phyloP scores from a whole-genome alignment of 176 grass and related monocot genomes.

The Cymbopogon citratus region DNA sequence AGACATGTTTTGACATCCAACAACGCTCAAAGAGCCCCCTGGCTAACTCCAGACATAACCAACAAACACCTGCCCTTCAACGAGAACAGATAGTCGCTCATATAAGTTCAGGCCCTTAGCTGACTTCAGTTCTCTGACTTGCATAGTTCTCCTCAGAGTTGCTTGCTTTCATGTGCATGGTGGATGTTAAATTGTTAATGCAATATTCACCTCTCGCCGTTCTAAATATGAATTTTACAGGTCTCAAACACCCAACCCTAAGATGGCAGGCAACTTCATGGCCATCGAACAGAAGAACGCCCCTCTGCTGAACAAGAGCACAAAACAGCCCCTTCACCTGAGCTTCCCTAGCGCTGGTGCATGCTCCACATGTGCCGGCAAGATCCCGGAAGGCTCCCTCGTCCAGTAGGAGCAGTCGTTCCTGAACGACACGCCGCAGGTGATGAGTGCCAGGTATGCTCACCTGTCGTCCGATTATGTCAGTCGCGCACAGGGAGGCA shows the following conservation, averaged over 20 bases:
- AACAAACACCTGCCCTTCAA: too few relatives aligned
- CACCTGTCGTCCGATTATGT: slow-evolving; percentile 55
- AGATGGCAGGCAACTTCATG: slow-evolving; percentile 19
- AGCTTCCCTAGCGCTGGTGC: slow-evolving; percentile 38
- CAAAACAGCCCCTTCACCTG: not conserved
- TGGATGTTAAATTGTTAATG: not conserved
- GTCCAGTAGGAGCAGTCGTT: slow-evolving; percentile 65
- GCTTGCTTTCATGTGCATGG: not conserved
- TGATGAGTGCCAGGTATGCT: slow-evolving; percentile 45
- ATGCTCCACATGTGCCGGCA: slow-evolving; percentile 24
- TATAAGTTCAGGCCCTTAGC: too few relatives aligned
- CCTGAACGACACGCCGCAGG: slow-evolving; percentile 52
- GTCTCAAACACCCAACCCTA: not conserved
- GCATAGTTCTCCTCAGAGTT: too few relatives aligned
- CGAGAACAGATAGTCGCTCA: too few relatives aligned
- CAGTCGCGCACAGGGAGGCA: slow-evolving; percentile 47
- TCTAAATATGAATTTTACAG: not conserved
- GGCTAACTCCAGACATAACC: too few relatives aligned
- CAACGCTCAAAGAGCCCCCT: too few relatives aligned
- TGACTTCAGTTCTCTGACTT: too few relatives aligned
- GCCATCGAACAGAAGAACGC: not conserved
- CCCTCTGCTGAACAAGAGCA: not conserved
- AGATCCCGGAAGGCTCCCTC: slow-evolving; percentile 42
- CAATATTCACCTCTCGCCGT: not conserved
- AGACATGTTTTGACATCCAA: too few relatives aligned